Base-by-base conservation (phyloP, 305 asterid genomes). In the Euphrasia arctica region DNA sequence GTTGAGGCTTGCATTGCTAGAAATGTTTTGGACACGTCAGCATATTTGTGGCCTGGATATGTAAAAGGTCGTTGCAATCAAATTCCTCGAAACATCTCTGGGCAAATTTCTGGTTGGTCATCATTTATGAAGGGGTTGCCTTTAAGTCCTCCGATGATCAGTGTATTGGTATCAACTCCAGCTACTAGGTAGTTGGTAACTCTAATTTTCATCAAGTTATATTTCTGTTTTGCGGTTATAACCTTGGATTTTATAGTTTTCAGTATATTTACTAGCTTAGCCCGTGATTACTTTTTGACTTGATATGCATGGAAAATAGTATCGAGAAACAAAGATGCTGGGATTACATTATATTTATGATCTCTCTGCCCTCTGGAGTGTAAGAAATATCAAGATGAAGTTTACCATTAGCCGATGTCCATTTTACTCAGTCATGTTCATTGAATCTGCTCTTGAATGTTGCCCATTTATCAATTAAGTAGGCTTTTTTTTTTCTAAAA, bases 1-100 rank as follows among this genome's bases (percentile, higher is more conserved):
- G 95, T 90, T 34, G 98, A 92, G 79, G 96, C 95, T 62, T 92
- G 97, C 78, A 87, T 92, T 77, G 95, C 98, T 57, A 83, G 98
- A 77, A 82, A 90, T 74, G 67, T 92, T 66, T 73, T 92, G 88
- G 96, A 90, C 67, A 90, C 96, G 34, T 85, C 95, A 28, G 92
- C 98, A 56, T 92, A 92, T 79, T 63, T 77, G 75, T 92, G 98
- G 97, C 95, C 96, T 56, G 96, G 98, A 70, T 92, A 92, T 77
- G 95, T 92, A 64, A 90, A 84, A 75, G 91, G 96, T 59, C 95
- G 75, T 54, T 70, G 85, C 73, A 84, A 79, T 71, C 96, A 89
- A 78, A 75, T 89, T 65, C 96, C 97, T 66, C 83, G 89, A 60
- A 88, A 76, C 72, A 66, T 86, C 70, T 79, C 96, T 4, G 85